These are phyloP conservation scores for Lichtheimia ramosa DNA, from an alignment of 371 early-diverging fungal species.

Conservation along the genomic window DNA sequence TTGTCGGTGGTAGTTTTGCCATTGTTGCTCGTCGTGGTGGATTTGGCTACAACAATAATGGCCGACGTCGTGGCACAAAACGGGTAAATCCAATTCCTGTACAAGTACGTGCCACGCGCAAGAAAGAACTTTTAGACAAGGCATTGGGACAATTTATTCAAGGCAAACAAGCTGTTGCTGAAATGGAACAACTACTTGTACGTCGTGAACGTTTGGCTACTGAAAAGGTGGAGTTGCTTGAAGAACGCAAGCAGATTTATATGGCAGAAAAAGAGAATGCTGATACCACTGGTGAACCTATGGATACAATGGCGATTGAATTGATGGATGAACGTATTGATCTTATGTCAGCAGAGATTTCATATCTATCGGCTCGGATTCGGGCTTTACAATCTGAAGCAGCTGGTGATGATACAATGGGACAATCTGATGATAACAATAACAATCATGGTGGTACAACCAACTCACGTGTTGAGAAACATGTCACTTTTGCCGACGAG, in stretches of 20 bases:
- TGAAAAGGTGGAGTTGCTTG: slow-evolving; percentile 71
- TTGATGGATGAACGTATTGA: slow-evolving; percentile 84
- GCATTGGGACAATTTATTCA: slow-evolving; percentile 51
- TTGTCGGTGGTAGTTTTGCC: slow-evolving; percentile 48
- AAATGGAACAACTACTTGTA: slow-evolving; percentile 51
- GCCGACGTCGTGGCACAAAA: slow-evolving; percentile 9
- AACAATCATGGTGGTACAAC: neutral
- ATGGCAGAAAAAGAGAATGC: slow-evolving; percentile 60
- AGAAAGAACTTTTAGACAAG: slow-evolving; percentile 68
- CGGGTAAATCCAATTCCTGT: slow-evolving; percentile 40
- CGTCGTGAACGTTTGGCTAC: slow-evolving; percentile 62
- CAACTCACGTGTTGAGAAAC: slow-evolving; percentile 19
- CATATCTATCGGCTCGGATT: slow-evolving; percentile 71
- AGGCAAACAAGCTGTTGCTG: slow-evolving; percentile 52
- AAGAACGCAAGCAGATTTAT: slow-evolving; percentile 72
- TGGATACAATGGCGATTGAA: slow-evolving; percentile 57
- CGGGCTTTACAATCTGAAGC: slow-evolving; percentile 72
- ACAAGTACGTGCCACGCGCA: slow-evolving; percentile 37
- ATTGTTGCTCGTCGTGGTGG: slow-evolving; percentile 31
- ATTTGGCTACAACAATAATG: slow-evolving; percentile 11
- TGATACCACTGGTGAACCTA: slow-evolving; percentile 45
- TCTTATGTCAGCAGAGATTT: slow-evolving; percentile 82
- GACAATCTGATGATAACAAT: slow-evolving; percentile 36
- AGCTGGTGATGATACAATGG: slow-evolving; percentile 51
- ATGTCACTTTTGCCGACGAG: slow-evolving; percentile 51